Evolutionary conservation across 1,139 yeast genomes (phyloP).

Genomic region (Lodderomyces parapsilosis): DNA sequence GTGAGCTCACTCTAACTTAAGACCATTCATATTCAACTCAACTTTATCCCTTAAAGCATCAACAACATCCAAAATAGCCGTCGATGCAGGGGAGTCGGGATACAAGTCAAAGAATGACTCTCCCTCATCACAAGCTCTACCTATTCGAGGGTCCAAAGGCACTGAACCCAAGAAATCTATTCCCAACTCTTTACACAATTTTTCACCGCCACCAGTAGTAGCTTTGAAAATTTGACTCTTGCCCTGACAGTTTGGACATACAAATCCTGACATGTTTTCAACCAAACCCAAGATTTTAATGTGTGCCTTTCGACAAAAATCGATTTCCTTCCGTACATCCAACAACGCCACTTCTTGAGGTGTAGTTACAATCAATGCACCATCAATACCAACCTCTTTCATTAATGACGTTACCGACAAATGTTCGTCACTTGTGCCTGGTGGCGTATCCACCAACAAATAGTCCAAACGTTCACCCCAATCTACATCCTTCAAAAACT

Average conservation of each 20-base stretch:
- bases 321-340: conserved; percentile 94
- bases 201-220: conserved; percentile 94
- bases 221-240: conserved; percentile 89
- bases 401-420: conserved; percentile 82
- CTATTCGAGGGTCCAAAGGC: conserved; percentile 94
- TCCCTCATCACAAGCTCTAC: conserved; percentile 87
- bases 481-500: conserved; percentile 89
- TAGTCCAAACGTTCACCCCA: conserved; percentile 91
- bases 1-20: conserved; percentile 14
- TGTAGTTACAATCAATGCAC: conserved; percentile 92
- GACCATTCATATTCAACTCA: conserved; percentile 24
- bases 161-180: conserved; percentile 86
- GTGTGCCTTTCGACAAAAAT: conserved; percentile 88
- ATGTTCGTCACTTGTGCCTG: conserved; percentile 98
- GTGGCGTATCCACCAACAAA: conserved; percentile 93
- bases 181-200: conserved; percentile 73
- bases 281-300: conserved; percentile 85
- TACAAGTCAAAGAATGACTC: conserved; percentile 76
- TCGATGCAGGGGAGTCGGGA: conserved; percentile 93
- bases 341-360: conserved; percentile 96
- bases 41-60: conserved; percentile 54
- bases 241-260: conserved; percentile 91
- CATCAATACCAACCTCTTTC: conserved; percentile 91
- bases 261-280: conserved; percentile 98
- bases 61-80: conserved; percentile 82